Evolutionary conservation across 305 asterid species (phyloP).

Genomic region (Lippia alba): DNA sequence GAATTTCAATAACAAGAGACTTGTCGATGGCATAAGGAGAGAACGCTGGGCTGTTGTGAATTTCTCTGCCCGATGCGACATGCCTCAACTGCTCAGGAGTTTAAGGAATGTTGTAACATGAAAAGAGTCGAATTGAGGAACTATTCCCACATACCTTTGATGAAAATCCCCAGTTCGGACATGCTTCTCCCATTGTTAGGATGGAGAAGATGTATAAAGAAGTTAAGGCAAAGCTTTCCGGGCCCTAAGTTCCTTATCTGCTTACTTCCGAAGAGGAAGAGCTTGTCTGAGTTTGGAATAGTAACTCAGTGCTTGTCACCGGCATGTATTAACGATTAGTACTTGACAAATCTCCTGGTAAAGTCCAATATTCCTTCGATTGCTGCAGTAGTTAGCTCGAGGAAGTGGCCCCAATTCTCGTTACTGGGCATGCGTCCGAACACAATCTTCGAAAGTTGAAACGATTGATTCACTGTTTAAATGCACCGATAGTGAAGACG

Average conservation of each 20-base stretch:
- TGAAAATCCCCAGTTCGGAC: constrained; percentile 58
- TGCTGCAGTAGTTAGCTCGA: constrained; percentile 91
- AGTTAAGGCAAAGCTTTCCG: constrained; percentile 56
- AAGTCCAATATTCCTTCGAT: constrained; percentile 88
- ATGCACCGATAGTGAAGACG: constrained; percentile 68
- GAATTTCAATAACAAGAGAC: constrained; percentile 71
- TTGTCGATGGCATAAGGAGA: constrained; percentile 52
- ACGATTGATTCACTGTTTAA: constrained; percentile 75
- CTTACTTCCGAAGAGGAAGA: constrained; percentile 73
- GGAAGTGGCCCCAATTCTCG: constrained; percentile 90
- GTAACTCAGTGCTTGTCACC: constrained; percentile 92
- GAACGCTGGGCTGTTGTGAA: constrained; percentile 81
- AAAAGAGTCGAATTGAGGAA: constrained; percentile 64
- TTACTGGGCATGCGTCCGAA: constrained; percentile 80
- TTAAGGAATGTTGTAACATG: constrained; percentile 51
- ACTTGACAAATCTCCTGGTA: constrained; percentile 78
- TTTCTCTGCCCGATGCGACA: constrained; percentile 66
- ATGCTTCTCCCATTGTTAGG: constrained; percentile 62
- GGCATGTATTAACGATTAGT: constrained; percentile 70
- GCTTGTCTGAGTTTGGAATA: constrained; percentile 79
- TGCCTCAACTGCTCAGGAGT: constrained; percentile 46
- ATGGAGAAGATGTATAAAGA: constrained; percentile 69
- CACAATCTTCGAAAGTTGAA: constrained; percentile 79
- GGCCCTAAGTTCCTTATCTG: constrained; percentile 73
- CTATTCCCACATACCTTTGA: constrained; percentile 55